Evolutionary conservation across 1,284 basidiomycete genomes (phyloP), one percentile per base, ranked within the genome.

Genomic region (Porodaedalea pini): DNA sequence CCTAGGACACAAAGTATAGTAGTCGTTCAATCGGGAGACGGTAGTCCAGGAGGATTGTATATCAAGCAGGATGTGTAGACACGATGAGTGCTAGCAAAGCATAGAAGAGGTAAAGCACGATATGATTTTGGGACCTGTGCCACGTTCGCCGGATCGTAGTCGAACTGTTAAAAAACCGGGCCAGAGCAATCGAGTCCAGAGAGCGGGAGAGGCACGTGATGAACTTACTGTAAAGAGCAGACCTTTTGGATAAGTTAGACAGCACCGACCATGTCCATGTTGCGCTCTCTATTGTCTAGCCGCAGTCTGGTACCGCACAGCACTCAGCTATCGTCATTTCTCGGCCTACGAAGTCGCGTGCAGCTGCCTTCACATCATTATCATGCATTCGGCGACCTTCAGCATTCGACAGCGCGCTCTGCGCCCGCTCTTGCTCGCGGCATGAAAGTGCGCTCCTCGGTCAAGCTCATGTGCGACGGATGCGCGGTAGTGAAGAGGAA

Each of bases 371-470:
- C 61, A 58, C 44, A 69, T 66, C 66, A 23, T 58, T 69, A 57
- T 48, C 69, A 61, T 54, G 65, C 34, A 47, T 70, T 64, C 63
- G 68, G 61, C 62, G 70, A 64, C 72, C 72, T 62, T 62, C 63
- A 63, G 15, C 59, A 59, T 13, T 61, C 66, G 36, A 41, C 56
- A 49, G 47, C 64, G 21, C 54, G 64, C 32, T 62, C 68, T 31
- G 66, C 63, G 54, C 72, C 72, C 17, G 62, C 71, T 7, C 67
- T 82, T 19, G 70, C 78, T 27, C 76, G 95, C 63, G 94, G 94
- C 40, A 97, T 98, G 92, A 99, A 98, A 79, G 95, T 99, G 56
- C 85, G 95, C 60, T 90, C 90, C 31, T 93, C 92, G 6, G 92
- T 98, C 65, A 98, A 97, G 76, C 78, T 83, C 58, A 89, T 94